Conservation (phyloP, 352 stramenopile genomes). For the Blastocystis sp. region DNA sequence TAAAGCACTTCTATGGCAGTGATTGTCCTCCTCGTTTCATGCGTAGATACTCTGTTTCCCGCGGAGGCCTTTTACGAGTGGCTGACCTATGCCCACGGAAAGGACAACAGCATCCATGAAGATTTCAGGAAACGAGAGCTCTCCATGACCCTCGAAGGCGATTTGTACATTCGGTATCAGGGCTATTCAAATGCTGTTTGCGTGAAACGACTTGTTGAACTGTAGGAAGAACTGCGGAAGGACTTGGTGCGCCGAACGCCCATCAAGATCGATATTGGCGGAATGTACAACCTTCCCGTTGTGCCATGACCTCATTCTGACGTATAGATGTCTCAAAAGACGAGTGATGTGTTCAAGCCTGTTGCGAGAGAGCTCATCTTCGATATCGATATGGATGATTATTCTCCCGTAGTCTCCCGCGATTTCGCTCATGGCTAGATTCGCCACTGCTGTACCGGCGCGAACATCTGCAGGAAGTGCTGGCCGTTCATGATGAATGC, state of each 20-base stretch:
- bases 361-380: constrained; percentile 96
- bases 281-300: constrained; percentile 80
- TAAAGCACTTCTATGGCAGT: constrained; percentile 19
- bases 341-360: constrained; percentile 79
- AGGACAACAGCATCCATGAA: constrained; percentile 7
- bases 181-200: constrained; percentile 82
- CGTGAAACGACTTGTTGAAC: neutral
- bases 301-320: constrained; percentile 74
- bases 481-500: constrained; percentile 95
- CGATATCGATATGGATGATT: constrained; percentile 99
- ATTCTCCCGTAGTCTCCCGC: constrained; percentile 76
- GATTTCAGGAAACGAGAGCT: constrained; percentile 88
- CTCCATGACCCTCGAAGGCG: constrained; percentile 93
- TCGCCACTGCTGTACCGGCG: constrained; percentile 86
- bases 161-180: constrained; percentile 98
- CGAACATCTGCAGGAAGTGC: constrained; percentile 77
- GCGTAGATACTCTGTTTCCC: constrained; percentile 43
- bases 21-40: neutral
- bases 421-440: constrained; percentile 79
- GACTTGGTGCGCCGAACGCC: constrained; percentile 81
- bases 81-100: constrained; percentile 60
- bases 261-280: constrained; percentile 98
- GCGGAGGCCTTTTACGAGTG: constrained; percentile 48
- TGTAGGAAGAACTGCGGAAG: constrained; percentile 46
- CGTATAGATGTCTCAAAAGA: constrained; percentile 59